Percentiles rank a stretch among this genome's conserved stretches.
Evolutionary conservation across 495 filamentous ascomycete species (phyloP).

Genomic region (Echria macrotheca): DNA sequence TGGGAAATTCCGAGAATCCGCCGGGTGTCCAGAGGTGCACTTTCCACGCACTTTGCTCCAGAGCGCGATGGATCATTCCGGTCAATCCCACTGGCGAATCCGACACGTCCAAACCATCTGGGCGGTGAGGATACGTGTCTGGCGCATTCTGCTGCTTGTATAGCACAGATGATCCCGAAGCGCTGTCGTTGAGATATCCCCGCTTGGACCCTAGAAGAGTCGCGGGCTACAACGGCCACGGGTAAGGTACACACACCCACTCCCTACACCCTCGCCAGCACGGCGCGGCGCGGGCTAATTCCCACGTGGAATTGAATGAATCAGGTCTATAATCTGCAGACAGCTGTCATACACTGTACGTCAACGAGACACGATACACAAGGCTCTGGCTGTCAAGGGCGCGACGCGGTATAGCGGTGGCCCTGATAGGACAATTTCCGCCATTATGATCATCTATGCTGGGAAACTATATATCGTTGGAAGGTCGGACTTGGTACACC

Average conservation of each 20-base stretch:
- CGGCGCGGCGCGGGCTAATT: background rate
- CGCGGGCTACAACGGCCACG: background rate
- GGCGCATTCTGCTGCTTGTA: too few species aligned
- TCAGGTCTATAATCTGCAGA: background rate
- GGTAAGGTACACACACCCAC: background rate
- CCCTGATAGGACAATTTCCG: background rate
- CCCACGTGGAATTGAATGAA: background rate
- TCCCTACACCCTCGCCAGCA: background rate
- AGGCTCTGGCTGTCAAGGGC: background rate
- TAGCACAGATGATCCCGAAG: background rate
- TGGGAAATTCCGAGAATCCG: constrained; percentile 24
- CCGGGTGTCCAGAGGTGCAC: constrained; percentile 3
- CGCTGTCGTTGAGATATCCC: background rate
- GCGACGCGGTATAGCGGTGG: background rate
- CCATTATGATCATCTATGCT: background rate
- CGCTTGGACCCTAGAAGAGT: background rate
- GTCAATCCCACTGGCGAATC: background rate
- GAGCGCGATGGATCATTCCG: background rate
- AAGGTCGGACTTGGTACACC: constrained; percentile 3
- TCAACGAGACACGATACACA: background rate
- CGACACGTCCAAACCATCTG: background rate
- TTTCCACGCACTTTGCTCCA: background rate
- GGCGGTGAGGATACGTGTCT: too few species aligned
- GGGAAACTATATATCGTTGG: background rate
- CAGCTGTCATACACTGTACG: background rate